phyloP scores from a whole-genome alignment of 768 basidiomycete species.

The Polyporus arcularius region DNA sequence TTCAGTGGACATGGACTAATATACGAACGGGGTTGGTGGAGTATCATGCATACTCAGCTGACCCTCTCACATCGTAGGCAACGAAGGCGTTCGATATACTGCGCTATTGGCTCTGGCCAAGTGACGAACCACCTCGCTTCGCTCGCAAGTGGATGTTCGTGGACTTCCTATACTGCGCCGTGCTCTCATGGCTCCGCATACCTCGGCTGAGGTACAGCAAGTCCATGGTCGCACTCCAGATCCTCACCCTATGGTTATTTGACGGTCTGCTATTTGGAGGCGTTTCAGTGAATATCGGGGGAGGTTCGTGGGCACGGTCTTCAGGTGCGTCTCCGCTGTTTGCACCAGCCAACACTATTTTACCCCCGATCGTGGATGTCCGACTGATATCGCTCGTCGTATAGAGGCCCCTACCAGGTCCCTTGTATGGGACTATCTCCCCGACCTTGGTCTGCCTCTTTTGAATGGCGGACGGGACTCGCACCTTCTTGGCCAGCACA shows the following conservation, averaged over 20 bases:
- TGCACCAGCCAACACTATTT: background rate
- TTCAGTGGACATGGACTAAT: no score
- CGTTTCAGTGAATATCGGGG: conserved; percentile 56
- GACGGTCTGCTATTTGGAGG: conserved; percentile 75
- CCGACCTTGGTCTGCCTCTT: conserved; percentile 52
- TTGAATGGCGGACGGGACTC: conserved; percentile 48
- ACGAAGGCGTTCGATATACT: conserved; percentile 76
- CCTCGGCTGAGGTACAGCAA: conserved; percentile 71
- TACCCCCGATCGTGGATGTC: conserved; percentile 7
- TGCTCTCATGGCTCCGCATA: conserved; percentile 67
- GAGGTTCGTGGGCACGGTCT: conserved; percentile 29
- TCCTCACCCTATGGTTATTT: conserved; percentile 59
- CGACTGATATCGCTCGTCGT: background rate
- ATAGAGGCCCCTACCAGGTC: conserved; percentile 25
- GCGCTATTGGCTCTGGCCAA: conserved; percentile 49
- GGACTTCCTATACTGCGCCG: conserved; percentile 60
- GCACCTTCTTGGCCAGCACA: conserved; percentile 83
- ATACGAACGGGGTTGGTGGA: no score
- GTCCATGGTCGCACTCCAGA: conserved; percentile 63
- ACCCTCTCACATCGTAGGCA: conserved; percentile 44
- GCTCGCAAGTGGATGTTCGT: conserved; percentile 72
- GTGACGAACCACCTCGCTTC: conserved; percentile 43
- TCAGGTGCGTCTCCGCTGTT: conserved; percentile 33
- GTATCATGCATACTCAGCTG: background rate
- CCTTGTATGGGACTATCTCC: conserved; percentile 52